These are phyloP conservation scores for Ceratocystis lukuohia DNA, from an alignment of 2,329 filamentous ascomycete genomes.

Conservation along the genomic window DNA sequence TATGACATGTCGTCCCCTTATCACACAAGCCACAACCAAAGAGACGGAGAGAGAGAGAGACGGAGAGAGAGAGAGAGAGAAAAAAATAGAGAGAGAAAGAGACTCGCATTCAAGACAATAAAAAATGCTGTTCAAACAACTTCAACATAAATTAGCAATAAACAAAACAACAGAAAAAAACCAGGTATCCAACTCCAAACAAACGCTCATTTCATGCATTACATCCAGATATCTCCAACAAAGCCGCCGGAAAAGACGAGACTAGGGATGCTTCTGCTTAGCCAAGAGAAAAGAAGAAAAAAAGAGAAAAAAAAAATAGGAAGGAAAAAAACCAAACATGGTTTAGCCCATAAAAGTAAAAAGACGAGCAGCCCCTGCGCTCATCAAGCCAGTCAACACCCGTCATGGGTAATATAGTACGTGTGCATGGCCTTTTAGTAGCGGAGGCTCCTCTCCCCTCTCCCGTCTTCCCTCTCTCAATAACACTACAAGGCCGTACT, in stretches of 20 bases:
- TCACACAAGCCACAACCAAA: neutral
- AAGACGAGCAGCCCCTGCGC: neutral
- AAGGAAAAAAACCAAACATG: neutral
- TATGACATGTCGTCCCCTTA: neutral
- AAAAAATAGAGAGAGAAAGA: neutral
- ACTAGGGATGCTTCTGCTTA: neutral
- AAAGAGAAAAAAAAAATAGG: neutral
- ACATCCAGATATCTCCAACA: conserved; percentile 3
- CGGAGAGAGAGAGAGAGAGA: neutral
- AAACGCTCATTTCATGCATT: conserved; percentile 8
- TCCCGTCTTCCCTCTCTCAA: neutral
- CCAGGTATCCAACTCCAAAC: conserved; percentile 7
- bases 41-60: neutral
- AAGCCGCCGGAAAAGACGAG: conserved; percentile 7
- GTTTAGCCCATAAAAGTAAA: neutral
- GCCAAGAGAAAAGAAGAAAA: neutral
- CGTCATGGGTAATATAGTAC: neutral
- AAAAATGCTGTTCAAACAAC: neutral
- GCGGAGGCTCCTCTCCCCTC: neutral
- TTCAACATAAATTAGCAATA: neutral
- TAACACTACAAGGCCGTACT: neutral
- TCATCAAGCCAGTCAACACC: neutral
- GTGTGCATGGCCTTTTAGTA: no score
- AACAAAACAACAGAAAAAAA: neutral
- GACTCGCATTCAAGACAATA: neutral